These are phyloP conservation scores for Penium margaritaceum DNA, from an alignment of 139 green algal species.

Conservation along the genomic window DNA sequence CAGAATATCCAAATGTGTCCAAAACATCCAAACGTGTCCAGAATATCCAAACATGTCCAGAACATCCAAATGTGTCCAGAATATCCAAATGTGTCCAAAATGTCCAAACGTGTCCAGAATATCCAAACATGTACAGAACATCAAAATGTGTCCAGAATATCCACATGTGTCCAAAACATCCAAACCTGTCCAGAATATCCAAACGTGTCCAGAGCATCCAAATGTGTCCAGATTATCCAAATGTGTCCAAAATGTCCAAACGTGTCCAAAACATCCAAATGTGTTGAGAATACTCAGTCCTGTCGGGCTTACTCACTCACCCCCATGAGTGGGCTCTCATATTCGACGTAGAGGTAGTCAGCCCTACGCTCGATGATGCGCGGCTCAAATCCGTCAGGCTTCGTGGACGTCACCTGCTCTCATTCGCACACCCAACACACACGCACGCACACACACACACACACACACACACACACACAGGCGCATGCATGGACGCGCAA, in stretches of 20 bases:
- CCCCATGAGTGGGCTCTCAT: slow-evolving; percentile 72
- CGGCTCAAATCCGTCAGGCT: slow-evolving; percentile 72
- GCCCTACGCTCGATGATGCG: slow-evolving; percentile 72
- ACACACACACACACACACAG: too few species aligned
- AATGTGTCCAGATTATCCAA: background rate
- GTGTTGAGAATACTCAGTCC: background rate
- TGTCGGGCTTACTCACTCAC: slow-evolving; percentile 34
- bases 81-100: too few species aligned
- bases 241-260: background rate
- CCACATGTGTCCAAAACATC: background rate
- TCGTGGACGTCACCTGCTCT: slow-evolving; percentile 47
- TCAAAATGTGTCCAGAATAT: background rate
- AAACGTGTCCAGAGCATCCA: background rate
- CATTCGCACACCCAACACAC: too few species aligned
- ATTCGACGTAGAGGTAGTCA: slow-evolving; percentile 91
- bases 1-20: too few species aligned
- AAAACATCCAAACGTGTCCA: too few species aligned
- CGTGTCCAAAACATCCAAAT: background rate
- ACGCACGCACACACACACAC: too few species aligned
- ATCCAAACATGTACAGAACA: background rate
- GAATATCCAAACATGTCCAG: too few species aligned
- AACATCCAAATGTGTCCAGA: too few species aligned
- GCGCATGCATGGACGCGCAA: too few species aligned
- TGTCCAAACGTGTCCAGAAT: too few species aligned
- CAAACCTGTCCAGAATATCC: background rate